Evolutionary conservation across 306 rosid genomes (phyloP).

Genomic region (Myrica gale): DNA sequence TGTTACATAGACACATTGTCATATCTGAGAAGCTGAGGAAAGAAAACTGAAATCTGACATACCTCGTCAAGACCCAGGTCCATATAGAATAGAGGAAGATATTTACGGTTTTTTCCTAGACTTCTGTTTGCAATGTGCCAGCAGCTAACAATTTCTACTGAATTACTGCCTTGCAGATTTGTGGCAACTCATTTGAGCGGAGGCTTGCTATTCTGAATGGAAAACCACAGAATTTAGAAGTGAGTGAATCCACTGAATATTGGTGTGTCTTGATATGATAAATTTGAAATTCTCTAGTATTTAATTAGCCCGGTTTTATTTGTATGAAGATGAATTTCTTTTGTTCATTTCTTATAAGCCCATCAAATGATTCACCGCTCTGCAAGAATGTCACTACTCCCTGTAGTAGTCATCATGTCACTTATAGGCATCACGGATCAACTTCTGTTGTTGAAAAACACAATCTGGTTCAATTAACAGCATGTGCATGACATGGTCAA

Average conservation of each 20-base stretch:
- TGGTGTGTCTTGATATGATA: not conserved
- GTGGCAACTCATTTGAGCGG: conserved; percentile 91
- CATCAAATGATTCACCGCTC: not conserved
- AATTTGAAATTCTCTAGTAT: not conserved
- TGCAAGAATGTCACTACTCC: not conserved
- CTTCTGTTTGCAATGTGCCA: not conserved
- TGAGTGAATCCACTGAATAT: conserved; percentile 37
- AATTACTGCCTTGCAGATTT: conserved; percentile 54
- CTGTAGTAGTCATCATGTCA: not conserved
- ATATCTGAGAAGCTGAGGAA: too few species aligned
- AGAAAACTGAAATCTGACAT: not conserved
- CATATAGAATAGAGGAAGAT: not conserved
- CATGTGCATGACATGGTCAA: not conserved
- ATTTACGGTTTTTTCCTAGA: not conserved
- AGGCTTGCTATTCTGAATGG: conserved; percentile 87
- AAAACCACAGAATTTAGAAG: conserved; percentile 51
- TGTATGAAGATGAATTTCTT: not conserved
- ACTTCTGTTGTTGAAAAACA: not conserved
- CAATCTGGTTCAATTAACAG: not conserved
- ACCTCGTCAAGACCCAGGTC: not conserved
- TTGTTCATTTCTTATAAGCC: not conserved
- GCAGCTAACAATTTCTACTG: conserved; percentile 13
- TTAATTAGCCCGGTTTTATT: not conserved
- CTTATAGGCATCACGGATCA: not conserved
- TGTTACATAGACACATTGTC: not conserved